A percentile compares a stretch with the other conserved stretches of the same genome.
Evolutionary conservation across 805 yeast species (phyloP).

Genomic region (Kodamaea leandrae): DNA sequence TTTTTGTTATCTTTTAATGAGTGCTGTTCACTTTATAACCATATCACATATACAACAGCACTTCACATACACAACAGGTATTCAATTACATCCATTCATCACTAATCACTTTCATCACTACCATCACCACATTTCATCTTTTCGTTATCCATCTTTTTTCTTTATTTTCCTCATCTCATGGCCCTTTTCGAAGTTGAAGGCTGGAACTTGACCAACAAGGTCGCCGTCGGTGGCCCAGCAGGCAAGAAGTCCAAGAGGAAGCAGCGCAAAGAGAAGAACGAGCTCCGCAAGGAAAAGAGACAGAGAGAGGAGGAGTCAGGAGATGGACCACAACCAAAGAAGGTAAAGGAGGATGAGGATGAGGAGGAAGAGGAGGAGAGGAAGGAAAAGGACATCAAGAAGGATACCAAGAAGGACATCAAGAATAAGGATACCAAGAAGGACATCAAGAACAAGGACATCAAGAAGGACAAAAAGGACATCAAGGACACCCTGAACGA

Average conservation of each 20-base stretch:
- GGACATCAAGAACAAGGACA: slow-evolving; percentile 18
- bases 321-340: too few relatives aligned
- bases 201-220: slow-evolving; percentile 64
- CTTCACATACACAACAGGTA: too few relatives aligned
- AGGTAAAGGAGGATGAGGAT: slow-evolving; percentile 27
- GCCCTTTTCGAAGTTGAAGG: slow-evolving; percentile 78
- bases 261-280: slow-evolving; percentile 14
- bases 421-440: slow-evolving; percentile 17
- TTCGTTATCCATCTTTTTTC: not conserved
- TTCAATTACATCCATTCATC: too few relatives aligned
- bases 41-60: too few relatives aligned
- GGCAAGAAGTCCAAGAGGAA: slow-evolving; percentile 26
- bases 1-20: not conserved
- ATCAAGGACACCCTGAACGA: slow-evolving; percentile 3
- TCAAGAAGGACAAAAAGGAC: slow-evolving; percentile 6
- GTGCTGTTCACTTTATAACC: too few relatives aligned
- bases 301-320: slow-evolving; percentile 17
- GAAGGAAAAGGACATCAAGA: slow-evolving; percentile 14
- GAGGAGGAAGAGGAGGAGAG: slow-evolving; percentile 23
- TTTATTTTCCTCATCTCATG: slow-evolving; percentile 35
- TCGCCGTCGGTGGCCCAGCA: slow-evolving; percentile 44
- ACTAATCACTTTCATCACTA: not conserved
- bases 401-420: slow-evolving; percentile 18
- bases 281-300: slow-evolving; percentile 13
- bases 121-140: not conserved